A percentile compares a stretch with the other conserved stretches of the same genome.
These are phyloP conservation scores for Alternaria tenuissima DNA, from an alignment of 2,329 filamentous ascomycete genomes.

Conservation along the genomic window DNA sequence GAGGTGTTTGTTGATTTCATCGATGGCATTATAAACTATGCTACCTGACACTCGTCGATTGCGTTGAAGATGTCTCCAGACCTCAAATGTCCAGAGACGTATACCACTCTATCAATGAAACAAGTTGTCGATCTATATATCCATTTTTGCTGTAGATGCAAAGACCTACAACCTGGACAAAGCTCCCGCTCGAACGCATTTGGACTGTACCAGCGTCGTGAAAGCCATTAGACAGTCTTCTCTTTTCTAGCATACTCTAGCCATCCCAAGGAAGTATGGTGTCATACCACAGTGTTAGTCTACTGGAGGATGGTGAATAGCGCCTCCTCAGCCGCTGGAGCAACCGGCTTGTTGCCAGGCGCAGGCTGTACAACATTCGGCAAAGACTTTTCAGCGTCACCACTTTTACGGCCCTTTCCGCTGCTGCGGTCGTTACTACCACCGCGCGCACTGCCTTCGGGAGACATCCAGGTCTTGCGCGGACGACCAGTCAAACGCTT, in stretches of 20 bases:
- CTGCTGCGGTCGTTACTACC: not conserved
- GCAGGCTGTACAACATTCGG: not conserved
- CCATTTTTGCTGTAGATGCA: not conserved
- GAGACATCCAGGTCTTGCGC: not conserved
- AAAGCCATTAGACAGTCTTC: not conserved
- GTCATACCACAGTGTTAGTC: not conserved
- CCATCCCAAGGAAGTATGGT: not conserved
- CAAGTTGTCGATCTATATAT: not conserved
- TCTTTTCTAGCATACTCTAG: not conserved
- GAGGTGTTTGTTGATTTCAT: not conserved
- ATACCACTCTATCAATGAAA: not conserved
- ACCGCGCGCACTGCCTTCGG: not conserved
- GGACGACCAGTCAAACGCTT: not conserved
- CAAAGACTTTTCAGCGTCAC: not conserved
- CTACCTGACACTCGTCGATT: not conserved
- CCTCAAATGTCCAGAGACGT: not conserved
- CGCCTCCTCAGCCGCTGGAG: not conserved
- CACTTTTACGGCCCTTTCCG: not conserved
- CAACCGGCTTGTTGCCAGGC: not conserved
- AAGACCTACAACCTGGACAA: not conserved
- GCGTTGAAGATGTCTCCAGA: not conserved
- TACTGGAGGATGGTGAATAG: not conserved
- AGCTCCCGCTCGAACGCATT: not conserved
- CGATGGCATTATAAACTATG: constrained; percentile 1
- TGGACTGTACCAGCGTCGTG: not conserved